Evolutionary conservation across 192 early-diverging fungal genomes (phyloP).

Genomic region (Rhizophagus prolifer): DNA sequence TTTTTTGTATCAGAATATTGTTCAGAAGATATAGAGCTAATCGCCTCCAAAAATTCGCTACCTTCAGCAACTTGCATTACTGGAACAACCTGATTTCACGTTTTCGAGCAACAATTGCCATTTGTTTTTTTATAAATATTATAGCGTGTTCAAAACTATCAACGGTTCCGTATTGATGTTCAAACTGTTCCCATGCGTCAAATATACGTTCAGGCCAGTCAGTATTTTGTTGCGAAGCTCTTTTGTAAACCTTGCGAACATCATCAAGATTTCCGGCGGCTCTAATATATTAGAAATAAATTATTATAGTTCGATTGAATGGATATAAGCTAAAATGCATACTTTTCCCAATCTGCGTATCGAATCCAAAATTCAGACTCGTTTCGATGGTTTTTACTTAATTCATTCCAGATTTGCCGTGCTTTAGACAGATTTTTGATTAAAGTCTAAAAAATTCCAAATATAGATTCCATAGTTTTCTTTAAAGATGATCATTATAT

Average conservation of each 20-base stretch:
- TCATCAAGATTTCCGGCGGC: slow-evolving; percentile 22
- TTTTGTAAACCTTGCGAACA: slow-evolving; percentile 32
- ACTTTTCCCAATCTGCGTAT: slow-evolving; percentile 43
- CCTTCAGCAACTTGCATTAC: neutral
- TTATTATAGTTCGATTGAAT: neutral
- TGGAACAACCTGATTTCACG: neutral
- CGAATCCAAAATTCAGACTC: slow-evolving; percentile 39
- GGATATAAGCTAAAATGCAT: neutral
- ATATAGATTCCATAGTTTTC: neutral
- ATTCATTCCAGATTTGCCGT: slow-evolving; percentile 38
- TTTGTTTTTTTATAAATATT: slow-evolving; percentile 24
- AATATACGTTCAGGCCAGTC: slow-evolving; percentile 45
- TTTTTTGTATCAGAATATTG: neutral
- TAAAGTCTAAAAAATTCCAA: slow-evolving; percentile 17
- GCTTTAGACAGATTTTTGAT: slow-evolving; percentile 32
- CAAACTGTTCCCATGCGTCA: slow-evolving; percentile 37
- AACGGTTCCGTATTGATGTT: slow-evolving; percentile 36
- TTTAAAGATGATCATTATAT: neutral
- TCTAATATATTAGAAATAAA: neutral
- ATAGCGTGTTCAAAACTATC: slow-evolving; percentile 27
- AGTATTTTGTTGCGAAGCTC: slow-evolving; percentile 30
- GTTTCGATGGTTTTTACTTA: slow-evolving; percentile 33
- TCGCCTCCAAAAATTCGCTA: neutral
- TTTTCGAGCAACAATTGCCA: neutral
- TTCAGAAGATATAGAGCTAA: neutral